Base-by-base conservation (phyloP, 108 stramenopile species). In the Nitzschia sp. region DNA sequence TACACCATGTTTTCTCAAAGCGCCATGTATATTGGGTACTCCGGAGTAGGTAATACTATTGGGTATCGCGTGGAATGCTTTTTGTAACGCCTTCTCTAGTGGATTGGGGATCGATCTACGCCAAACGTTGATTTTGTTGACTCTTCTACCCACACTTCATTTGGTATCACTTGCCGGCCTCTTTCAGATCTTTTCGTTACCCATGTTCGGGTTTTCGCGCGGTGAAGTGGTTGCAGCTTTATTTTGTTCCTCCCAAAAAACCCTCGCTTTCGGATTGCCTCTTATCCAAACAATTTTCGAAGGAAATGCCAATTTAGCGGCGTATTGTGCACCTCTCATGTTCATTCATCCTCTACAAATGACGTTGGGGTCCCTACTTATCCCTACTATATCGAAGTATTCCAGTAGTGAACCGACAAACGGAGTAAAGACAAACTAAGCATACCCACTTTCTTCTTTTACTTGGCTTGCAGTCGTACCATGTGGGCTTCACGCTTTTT, bases 31-130 rank as follows among this genome's bases (percentile, higher is more conserved):
- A 41, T 41, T 13, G 38, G 13, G 38, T 6, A 9, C 38, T 41
- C 38, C 56, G 28, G 29, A 48, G 32, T 29, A 80, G 77, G 61
- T 80, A 19, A 79, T 93, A 17, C 71, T 97, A 30, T 79, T 97
- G 61, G 89, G 86, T 44, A 95, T 97, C 25, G 91, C 94, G 26
- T 95, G 88, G 91, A 96, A 92, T 76, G 92, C 95, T 16, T 97
- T 97, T 58, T 95, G 90, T 48, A 91, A 92, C 54, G 87, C 96
- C 2, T 94, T 97, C 74, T 59, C 78, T 8, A 83, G 77, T 54
- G 90, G 91, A 1, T 45, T 91, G 23, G 94, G 88, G 19, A 61
- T 95, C 13, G 78, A 81, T 30, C 34, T 82, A n/a, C 53, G 65
- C 11, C 83, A 87, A 63, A 81, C 70, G 16, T 27, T 86, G 36